A percentile compares a stretch with the other conserved stretches of the same genome.
These are phyloP conservation scores for Aciculoconidium aculeatum DNA, from an alignment of 805 yeast genomes.

Conservation along the genomic window DNA sequence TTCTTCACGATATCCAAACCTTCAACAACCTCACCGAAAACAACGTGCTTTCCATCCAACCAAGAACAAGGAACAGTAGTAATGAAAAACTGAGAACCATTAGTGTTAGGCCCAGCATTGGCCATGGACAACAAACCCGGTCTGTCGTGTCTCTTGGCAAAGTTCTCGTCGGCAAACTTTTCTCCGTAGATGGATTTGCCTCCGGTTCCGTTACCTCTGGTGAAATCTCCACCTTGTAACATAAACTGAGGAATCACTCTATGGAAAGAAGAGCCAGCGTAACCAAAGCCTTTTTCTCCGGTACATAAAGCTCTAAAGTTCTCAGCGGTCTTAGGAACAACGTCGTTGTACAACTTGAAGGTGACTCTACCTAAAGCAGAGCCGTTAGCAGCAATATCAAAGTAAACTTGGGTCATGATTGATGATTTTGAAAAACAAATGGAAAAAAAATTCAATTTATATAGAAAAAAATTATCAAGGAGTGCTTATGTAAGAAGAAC, in stretches of 20 bases:
- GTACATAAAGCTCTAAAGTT: conserved; percentile 91
- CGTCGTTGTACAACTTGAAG: conserved; percentile 85
- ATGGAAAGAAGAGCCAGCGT: conserved; percentile 41
- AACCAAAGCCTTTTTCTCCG: conserved; percentile 43
- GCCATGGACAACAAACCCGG: conserved; percentile 91
- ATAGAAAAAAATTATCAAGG: too few species aligned
- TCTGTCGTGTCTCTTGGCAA: conserved; percentile 64
- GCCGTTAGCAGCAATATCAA: conserved; percentile 78
- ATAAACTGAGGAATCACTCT: conserved; percentile 43
- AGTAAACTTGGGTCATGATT: conserved; percentile 68
- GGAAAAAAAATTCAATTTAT: too few species aligned
- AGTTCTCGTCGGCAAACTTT: conserved; percentile 75
- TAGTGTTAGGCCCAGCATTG: conserved; percentile 97
- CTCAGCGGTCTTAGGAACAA: conserved; percentile 92
- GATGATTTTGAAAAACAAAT: not conserved
- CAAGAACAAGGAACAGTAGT: conserved; percentile 84
- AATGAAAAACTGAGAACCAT: conserved; percentile 96
- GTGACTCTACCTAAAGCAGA: conserved; percentile 65
- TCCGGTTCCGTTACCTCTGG: conserved; percentile 42
- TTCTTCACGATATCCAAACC: conserved; percentile 83
- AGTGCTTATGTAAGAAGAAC: too few species aligned
- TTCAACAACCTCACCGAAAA: conserved; percentile 85
- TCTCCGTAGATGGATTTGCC: conserved; percentile 57
- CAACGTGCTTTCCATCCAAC: conserved; percentile 94
- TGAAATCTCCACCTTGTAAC: conserved; percentile 47